Evolutionary conservation across 208 protist species (phyloP), one percentile per base, ranked within the genome.

Genomic region (Hexamita inflata): DNA sequence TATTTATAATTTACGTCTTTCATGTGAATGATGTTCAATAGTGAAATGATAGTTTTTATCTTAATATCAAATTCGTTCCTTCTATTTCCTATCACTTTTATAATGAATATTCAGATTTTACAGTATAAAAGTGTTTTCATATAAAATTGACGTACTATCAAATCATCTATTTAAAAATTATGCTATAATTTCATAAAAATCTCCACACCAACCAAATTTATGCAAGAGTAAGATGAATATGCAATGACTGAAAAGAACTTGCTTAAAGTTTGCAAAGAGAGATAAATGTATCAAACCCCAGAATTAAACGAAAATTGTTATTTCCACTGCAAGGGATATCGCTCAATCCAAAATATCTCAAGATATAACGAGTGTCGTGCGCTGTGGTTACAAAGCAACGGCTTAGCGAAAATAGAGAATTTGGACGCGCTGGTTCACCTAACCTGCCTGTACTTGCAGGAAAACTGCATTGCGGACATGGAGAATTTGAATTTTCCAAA

Each of bases 301-400:
- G 84, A 92, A 70, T 82, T 94, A 45, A 95, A 95, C 76, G 87
- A 92, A 64, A 90, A 85, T 66, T 77, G 94, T 0, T 95, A 93
- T 74, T 84, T 95, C 57, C 88, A 94, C 77, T 90, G 90, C 81
- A 59, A 87, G 35, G 84, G 89, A 49, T 89, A 93, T 68, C 57
- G 68, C 1, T 78, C 62, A 4, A 87, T 95, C 28, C n/a, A 89
- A 70, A 84, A 77, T 39, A 78, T 94, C 24, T 75, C 87, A 1
- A 74, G 80, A 58, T 94, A 90, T 79, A 82, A 82, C 13, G 85
- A 84, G 45, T 87, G 89, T 68, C 86, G 78, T 19, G 86, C 89
- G 29, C 75, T 95, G 4, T 95, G 92, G 78, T 82, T 94, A 53
- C 85, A 91, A 67, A 83, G 90, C 77, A 94, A 95, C 84, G 82